Percentiles rank a stretch among this genome's conserved stretches.
Evolutionary conservation across 495 filamentous ascomycete species (phyloP).

Genomic region (Penicillium alfredii): DNA sequence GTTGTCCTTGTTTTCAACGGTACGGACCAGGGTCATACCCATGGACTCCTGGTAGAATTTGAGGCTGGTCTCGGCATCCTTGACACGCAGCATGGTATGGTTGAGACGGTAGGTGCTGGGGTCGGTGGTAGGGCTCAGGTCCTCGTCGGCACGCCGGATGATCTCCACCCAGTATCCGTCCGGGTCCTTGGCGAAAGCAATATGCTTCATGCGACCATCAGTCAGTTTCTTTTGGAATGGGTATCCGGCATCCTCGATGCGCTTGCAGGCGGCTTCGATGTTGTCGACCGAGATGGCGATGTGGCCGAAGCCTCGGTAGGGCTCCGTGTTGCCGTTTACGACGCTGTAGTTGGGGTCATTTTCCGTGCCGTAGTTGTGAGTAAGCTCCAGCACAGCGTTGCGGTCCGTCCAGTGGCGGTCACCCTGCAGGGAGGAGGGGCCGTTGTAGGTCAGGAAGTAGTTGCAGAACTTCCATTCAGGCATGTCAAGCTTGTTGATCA

Average conservation of each 20-base stretch:
- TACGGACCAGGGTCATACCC: constrained; percentile 78
- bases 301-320: constrained; percentile 84
- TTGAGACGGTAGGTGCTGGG: constrained; percentile 50
- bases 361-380: constrained; percentile 96
- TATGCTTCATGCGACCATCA: constrained; percentile 81
- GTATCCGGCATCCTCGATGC: constrained; percentile 84
- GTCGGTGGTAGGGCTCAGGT: constrained; percentile 47
- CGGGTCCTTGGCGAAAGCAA: constrained; percentile 90
- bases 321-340: constrained; percentile 85
- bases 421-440: constrained; percentile 68
- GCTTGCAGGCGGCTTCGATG: constrained; percentile 80
- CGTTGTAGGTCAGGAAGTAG: constrained; percentile 52
- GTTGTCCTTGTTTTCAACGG: constrained; percentile 59
- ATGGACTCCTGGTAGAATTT: constrained; percentile 87
- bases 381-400: constrained; percentile 86
- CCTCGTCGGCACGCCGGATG: constrained; percentile 50
- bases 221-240: constrained; percentile 88
- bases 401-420: constrained; percentile 74
- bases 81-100: constrained; percentile 89
- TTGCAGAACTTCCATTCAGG: constrained; percentile 85
- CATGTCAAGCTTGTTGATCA: constrained; percentile 68
- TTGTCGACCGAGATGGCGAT: constrained; percentile 84
- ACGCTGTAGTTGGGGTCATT: constrained; percentile 74
- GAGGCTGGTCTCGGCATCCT: constrained; percentile 74
- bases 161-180: constrained; percentile 90